Percentiles rank a stretch among this genome's conserved stretches.
Conservation (phyloP, 2,329 filamentous ascomycete genomes). For the Parafenestella ontariensis region DNA sequence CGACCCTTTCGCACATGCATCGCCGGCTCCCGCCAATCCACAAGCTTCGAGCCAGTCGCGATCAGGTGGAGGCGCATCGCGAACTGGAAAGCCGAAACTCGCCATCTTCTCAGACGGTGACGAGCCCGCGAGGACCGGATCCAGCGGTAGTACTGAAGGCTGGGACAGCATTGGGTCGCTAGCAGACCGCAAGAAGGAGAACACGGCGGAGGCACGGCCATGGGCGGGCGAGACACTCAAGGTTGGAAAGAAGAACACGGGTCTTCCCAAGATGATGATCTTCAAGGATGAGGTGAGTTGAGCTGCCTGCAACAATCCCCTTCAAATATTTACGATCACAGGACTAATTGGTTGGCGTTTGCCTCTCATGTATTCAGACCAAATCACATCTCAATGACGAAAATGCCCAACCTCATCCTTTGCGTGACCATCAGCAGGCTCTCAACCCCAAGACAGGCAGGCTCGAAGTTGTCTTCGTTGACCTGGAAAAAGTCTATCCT, state of each 20-base stretch:
- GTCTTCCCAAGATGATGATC: constrained; percentile 81
- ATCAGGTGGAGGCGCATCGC: constrained; percentile 60
- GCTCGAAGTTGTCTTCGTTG: constrained; percentile 85
- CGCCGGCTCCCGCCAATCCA: constrained; percentile 64
- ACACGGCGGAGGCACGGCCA: constrained; percentile 81
- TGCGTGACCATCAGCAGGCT: constrained; percentile 79
- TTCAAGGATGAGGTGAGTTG: constrained; percentile 95
- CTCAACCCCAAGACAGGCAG: constrained; percentile 83
- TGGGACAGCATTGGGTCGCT: constrained; percentile 94
- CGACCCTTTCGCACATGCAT: constrained; percentile 71
- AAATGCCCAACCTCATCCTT: constrained; percentile 64
- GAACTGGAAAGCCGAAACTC: constrained; percentile 79
- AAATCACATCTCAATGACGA: constrained; percentile 47
- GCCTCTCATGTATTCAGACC: constrained; percentile 60
- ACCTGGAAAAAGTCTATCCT: constrained; percentile 85
- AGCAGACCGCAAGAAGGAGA: constrained; percentile 92
- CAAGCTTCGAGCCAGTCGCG: constrained; percentile 63
- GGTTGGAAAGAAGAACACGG: constrained; percentile 80
- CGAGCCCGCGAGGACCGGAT: constrained; percentile 59
- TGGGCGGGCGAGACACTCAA: constrained; percentile 93
- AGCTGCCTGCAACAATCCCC: constrained; percentile 44
- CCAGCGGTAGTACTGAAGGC: constrained; percentile 69
- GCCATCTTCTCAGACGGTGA: constrained; percentile 87
- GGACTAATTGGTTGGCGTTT: constrained; percentile 82
- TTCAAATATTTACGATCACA: constrained; percentile 55